Evolutionary conservation across 257 asterid genomes (phyloP), one percentile per base, ranked within the genome.

Genomic region (Mentha longifolia): DNA sequence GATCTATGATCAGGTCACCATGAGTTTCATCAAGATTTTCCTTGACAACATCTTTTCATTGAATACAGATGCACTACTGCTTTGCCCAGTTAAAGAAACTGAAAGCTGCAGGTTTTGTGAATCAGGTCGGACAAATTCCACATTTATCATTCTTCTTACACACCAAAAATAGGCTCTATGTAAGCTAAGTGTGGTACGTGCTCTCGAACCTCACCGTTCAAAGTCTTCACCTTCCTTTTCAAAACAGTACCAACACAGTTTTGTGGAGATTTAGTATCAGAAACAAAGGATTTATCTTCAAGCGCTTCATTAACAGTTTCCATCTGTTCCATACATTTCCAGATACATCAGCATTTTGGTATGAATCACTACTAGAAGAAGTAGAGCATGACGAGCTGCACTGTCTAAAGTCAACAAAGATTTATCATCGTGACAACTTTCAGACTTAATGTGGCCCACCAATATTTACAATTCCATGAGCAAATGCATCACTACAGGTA

Each of bases 171-270:
- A 20, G 72, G 76, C 30, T 79, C 84, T 74, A 78, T 86, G 39
- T 37, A 70, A 13, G 72, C 70, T 71, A 87, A 73, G 43, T 41
- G 77, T 56, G 63, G 74, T 9, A 66, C 16, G 33, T 86, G 80
- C 73, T 88, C 97, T 78, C 96, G 85, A 65, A 89, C 81, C 78
- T 94, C 97, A 71, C 97, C 97, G 66, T 85, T 94, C 97, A 74
- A 68, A 85, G 10, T 92, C 97, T 56, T 85, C 95, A 75, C 89
- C 95, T 78, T 85, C 95, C 76, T 77, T 85, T 70, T 15, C 69
- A 68, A 39, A 4, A 17, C 61, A 63, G 70, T 49, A 39, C 45
- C 79, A 22, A 22, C 31, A 79, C 65, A 77, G 71, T 78, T 78
- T 68, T 86, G 87, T 67, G 74, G 72, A n/a, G n/a, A n/a, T n/a